Conservation (phyloP, 139 green algal genomes). For the Diplosphaera chodatii region DNA sequence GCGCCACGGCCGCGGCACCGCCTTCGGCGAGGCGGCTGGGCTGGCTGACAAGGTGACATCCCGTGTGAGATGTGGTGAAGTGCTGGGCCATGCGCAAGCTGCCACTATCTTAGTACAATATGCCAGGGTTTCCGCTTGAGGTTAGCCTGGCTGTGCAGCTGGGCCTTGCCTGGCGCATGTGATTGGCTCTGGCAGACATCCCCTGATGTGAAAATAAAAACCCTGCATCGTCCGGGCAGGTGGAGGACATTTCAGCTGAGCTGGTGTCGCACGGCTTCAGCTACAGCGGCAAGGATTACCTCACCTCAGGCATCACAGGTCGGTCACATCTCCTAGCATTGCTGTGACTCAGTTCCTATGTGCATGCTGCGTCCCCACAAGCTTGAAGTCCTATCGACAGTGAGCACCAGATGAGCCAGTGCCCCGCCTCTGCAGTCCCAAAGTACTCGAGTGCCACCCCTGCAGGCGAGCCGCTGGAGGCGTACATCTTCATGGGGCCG, state of each 20-base stretch:
- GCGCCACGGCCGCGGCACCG: slow-evolving; percentile 56
- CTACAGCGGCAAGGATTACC: slow-evolving; percentile 86
- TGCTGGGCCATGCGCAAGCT: no score
- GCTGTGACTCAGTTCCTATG: no score
- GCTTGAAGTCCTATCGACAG: not conserved
- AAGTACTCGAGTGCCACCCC: no score
- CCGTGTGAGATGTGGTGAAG: no score
- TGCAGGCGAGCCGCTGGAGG: slow-evolving; percentile 84
- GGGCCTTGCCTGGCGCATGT: slow-evolving; percentile 8
- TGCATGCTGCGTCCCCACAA: no score
- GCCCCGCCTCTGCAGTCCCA: no score
- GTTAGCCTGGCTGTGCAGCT: no score
- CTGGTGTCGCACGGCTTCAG: slow-evolving; percentile 84
- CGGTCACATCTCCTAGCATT: not conserved
- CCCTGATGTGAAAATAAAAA: not conserved
- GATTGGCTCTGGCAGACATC: not conserved
- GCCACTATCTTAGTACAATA: no score
- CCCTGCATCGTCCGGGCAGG: not conserved
- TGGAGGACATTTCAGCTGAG: slow-evolving; percentile 45
- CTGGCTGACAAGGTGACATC: slow-evolving; percentile 67
- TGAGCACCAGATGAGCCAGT: no score
- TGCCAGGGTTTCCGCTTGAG: no score
- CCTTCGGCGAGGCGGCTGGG: slow-evolving; percentile 83
- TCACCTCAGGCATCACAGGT: slow-evolving; percentile 88
- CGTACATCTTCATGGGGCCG: slow-evolving; percentile 98